A percentile compares a stretch with the other conserved stretches of the same genome.
phyloP scores from a whole-genome alignment of 441 rosid species.

The Isatis lusitanica region DNA sequence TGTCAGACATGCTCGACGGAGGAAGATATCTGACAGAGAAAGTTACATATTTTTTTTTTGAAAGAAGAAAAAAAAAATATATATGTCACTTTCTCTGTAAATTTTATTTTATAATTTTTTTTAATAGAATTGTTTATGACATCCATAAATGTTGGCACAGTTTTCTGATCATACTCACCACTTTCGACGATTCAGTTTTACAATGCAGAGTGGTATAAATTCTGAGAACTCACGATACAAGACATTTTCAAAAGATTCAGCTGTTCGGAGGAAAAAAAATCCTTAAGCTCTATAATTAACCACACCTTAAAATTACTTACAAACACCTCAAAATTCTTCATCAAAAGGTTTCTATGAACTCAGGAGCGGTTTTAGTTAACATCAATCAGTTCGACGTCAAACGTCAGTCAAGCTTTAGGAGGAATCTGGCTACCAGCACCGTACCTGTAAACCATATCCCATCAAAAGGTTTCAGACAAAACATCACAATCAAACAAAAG shows the following conservation, averaged over 20 bases:
- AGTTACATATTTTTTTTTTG: no score
- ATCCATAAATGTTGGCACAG: no score
- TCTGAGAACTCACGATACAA: no score
- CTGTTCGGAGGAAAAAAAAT: neutral
- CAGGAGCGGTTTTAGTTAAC: slow-evolving; percentile 41
- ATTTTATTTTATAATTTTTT: no score
- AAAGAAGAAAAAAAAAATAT: no score
- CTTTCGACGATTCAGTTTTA: no score
- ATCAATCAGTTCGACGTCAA: slow-evolving; percentile 77
- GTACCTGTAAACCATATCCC: slow-evolving; percentile 53
- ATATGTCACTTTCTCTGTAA: no score
- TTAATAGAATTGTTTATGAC: no score
- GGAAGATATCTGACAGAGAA: no score
- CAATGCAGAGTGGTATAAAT: no score
- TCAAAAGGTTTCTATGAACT: neutral
- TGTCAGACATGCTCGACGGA: no score
- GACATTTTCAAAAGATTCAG: neutral
- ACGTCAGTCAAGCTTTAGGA: slow-evolving; percentile 87
- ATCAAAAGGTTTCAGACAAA: neutral
- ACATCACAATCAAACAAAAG: neutral
- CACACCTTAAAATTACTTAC: slow-evolving; percentile 12
- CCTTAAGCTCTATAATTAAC: neutral
- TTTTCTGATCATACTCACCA: no score
- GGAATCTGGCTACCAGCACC: slow-evolving; percentile 77
- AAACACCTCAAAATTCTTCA: slow-evolving; percentile 4